Percentiles rank a stretch among this genome's conserved stretches.
phyloP scores from a whole-genome alignment of 2,329 filamentous ascomycete genomes.

The Mariannaea sp. region DNA sequence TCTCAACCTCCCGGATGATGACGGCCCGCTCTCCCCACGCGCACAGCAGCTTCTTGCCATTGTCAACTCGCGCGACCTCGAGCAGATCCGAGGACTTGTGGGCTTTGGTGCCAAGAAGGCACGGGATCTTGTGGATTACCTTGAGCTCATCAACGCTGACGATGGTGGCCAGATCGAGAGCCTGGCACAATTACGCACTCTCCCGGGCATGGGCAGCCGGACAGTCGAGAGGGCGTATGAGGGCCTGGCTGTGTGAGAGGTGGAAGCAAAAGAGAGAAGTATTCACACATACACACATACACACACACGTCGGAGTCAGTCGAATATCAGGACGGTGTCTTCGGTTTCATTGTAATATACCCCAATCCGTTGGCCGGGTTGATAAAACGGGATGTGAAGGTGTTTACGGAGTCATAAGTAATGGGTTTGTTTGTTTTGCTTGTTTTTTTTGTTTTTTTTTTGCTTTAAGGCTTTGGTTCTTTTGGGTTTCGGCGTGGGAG shows the following conservation, averaged over 20 bases:
- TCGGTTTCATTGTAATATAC: conserved; percentile 34
- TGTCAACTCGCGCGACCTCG: conserved; percentile 73
- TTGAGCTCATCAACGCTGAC: conserved; percentile 51
- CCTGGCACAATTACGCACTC: conserved; percentile 55
- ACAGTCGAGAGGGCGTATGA: conserved; percentile 62
- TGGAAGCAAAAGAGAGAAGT: neutral
- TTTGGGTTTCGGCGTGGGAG: too few relatives aligned
- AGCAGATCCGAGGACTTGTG: conserved; percentile 67
- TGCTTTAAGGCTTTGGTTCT: too few relatives aligned
- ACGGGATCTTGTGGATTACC: conserved; percentile 60
- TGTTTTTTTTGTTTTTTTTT: too few relatives aligned
- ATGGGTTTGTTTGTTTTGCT: conserved; percentile 17
- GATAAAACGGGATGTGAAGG: conserved; percentile 23
- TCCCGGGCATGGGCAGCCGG: conserved; percentile 62
- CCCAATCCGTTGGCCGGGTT: conserved; percentile 18
- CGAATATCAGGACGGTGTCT: conserved; percentile 27
- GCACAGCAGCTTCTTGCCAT: conserved; percentile 69
- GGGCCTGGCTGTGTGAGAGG: conserved; percentile 44
- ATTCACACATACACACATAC: too few relatives aligned
- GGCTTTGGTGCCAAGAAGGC: conserved; percentile 77
- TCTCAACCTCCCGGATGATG: conserved; percentile 46
- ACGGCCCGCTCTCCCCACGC: conserved; percentile 55
- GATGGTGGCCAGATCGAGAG: conserved; percentile 51
- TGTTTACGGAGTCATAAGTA: conserved; percentile 28
- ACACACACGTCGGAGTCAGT: too few relatives aligned